Evolutionary conservation across 2,329 filamentous ascomycete species (phyloP), one percentile per base, ranked within the genome.

Genomic region (Monilinia fructigena): DNA sequence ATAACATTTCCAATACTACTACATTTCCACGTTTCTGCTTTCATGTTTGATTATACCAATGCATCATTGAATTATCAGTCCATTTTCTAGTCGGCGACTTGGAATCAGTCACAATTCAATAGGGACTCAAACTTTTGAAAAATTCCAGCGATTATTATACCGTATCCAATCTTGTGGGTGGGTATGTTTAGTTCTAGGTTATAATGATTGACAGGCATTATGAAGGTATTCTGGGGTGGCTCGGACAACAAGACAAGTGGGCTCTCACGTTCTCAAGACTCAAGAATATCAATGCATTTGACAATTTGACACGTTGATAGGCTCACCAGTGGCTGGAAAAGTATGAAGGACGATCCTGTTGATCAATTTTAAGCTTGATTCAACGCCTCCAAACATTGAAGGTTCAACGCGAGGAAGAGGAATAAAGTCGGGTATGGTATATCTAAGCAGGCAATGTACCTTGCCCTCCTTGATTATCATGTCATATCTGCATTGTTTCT

Each of bases 351-450:
- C 53, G 50, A 47, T 56, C 42, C 16, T 35, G 53, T 47, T 38
- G 59, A 63, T 63, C 48, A 63, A 55, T 54, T 56, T 58, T 65
- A 50, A 59, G 62, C 52, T 65, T 65, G 62, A 58, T 65, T 65
- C 10, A 48, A 64, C 53, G 40, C 18, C 40, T 42, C 40, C 10
- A 55, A 11, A 35, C 45, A 20, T 38, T 12, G 20, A 28, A 20
- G 12, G 38, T 18, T 42, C 38, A 58, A 38, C 31, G 23, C n/a
- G 23, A 28, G 26, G 31, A 31, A n/a, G 23, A 28, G 26, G 31
- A 31, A n/a, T 35, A 18, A n/a, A n/a, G 12, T 2, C 16, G 40
- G 42, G 7, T 28, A n/a, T 31, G 42, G 7, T 28, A n/a, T 31
- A 47, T 31, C 10, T 31, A 10, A 2, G 28, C 18, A 52, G 7